These are phyloP conservation scores for Metschnikowia sp. DNA, from an alignment of 805 yeast species.

Conservation along the genomic window DNA sequence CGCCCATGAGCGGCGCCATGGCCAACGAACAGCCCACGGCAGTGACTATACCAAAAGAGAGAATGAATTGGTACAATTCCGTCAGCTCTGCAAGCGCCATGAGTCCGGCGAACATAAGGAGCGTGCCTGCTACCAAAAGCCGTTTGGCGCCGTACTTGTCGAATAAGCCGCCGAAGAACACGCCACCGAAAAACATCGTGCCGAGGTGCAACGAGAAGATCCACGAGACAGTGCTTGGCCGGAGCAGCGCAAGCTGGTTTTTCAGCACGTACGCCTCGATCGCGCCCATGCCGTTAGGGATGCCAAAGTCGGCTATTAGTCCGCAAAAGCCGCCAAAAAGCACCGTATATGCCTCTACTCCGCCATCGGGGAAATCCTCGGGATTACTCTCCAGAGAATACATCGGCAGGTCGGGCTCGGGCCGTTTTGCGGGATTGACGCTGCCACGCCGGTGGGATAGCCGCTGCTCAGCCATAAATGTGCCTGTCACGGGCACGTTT, in stretches of 20 bases:
- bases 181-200: constrained; percentile 21
- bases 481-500: too few relatives aligned
- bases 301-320: constrained; percentile 21
- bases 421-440: too few relatives aligned
- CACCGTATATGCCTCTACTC: constrained; percentile 21
- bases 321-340: constrained; percentile 22
- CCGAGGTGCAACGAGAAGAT: constrained; percentile 20
- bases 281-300: constrained; percentile 22
- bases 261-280: constrained; percentile 19
- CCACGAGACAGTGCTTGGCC: constrained; percentile 20
- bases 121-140: constrained; percentile 36
- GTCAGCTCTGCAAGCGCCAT: constrained; percentile 44
- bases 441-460: too few relatives aligned
- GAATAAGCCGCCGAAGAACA: constrained; percentile 45
- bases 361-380: constrained; percentile 25
- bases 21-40: constrained; percentile 44
- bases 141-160: constrained; percentile 43
- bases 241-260: constrained; percentile 12
- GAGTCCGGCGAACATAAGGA: constrained; percentile 36
- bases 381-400: constrained; percentile 13
- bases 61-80: constrained; percentile 47
- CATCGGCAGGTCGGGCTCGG: constrained; percentile 10
- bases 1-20: constrained; percentile 43
- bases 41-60: constrained; percentile 44
- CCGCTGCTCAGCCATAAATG: too few relatives aligned